A percentile compares a stretch with the other conserved stretches of the same genome.
Evolutionary conservation across 2,329 filamentous ascomycete species (phyloP).

Genomic region (Aspergillus cejpii): DNA sequence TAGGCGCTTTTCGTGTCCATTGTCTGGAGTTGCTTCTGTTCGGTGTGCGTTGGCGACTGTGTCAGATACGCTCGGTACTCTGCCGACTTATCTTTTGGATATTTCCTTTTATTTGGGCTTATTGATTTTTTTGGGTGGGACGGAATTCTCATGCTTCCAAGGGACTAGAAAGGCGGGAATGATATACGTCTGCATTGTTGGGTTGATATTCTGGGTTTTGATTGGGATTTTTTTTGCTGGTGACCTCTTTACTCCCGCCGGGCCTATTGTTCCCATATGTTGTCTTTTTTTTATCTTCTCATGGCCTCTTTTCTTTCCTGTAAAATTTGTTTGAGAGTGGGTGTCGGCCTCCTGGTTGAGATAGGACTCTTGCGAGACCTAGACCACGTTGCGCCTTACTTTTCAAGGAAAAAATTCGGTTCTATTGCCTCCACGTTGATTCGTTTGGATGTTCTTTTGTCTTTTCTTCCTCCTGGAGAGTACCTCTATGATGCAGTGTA

Average conservation of each 20-base stretch:
- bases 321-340: constrained; percentile 33
- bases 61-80: constrained; percentile 25
- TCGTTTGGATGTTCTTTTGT: constrained; percentile 24
- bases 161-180: constrained; percentile 41
- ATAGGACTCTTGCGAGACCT: constrained; percentile 23
- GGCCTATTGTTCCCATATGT: constrained; percentile 1
- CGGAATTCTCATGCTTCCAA: constrained; percentile 31
- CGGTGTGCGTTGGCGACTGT: constrained; percentile 27
- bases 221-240: constrained; percentile 26
- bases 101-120: constrained; percentile 22
- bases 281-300: constrained; percentile 13
- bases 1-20: constrained; percentile 33
- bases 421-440: constrained; percentile 20
- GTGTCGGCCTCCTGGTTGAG: constrained; percentile 28
- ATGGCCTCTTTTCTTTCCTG: constrained; percentile 23
- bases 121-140: constrained; percentile 28
- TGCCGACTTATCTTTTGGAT: constrained; percentile 26
- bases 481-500: constrained; percentile 17
- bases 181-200: constrained; percentile 42
- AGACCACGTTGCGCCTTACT: constrained; percentile 26
- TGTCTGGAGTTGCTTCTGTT: constrained; percentile 32
- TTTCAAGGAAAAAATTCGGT: constrained; percentile 15
- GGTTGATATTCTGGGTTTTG: constrained; percentile 30
- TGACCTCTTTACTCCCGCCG: not conserved
- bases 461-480: constrained; percentile 19